A percentile compares a stretch with the other conserved stretches of the same genome.
Conservation (phyloP, 495 filamentous ascomycete species). For the Margaritispora aquatica region DNA sequence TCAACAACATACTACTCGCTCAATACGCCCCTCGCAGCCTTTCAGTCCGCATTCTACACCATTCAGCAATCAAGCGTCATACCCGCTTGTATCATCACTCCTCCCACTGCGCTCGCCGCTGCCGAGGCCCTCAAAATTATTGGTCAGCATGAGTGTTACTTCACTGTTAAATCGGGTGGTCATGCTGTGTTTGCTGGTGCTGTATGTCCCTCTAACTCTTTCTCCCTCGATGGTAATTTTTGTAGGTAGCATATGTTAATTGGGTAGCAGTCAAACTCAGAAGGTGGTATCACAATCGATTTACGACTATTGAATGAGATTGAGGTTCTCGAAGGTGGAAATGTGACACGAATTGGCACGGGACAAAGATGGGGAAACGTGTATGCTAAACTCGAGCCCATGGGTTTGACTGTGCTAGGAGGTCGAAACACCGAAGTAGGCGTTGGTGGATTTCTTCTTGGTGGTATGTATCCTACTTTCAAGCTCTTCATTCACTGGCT, state of each 20-base stretch:
- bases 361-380: constrained; percentile 47
- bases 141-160: background rate
- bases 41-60: background rate
- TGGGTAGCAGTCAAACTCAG: constrained; percentile 40
- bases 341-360: constrained; percentile 35
- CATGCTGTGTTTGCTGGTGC: constrained; percentile 9
- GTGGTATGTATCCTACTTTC: constrained; percentile 20
- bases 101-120: background rate
- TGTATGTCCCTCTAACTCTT: background rate
- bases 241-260: too few species aligned
- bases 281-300: constrained; percentile 49
- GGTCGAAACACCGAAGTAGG: constrained; percentile 18
- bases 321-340: constrained; percentile 26
- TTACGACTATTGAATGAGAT: constrained; percentile 39
- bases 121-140: background rate
- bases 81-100: background rate
- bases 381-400: constrained; percentile 38
- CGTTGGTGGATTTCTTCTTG: constrained; percentile 20
- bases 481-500: background rate
- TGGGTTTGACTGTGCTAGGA: constrained; percentile 42
- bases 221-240: too few species aligned
- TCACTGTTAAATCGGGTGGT: constrained; percentile 32
- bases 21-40: background rate
- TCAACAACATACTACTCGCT: background rate
- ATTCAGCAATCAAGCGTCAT: background rate